These are phyloP conservation scores for Globisporangium heterothallicum DNA, from an alignment of 352 stramenopile genomes.

Conservation along the genomic window DNA sequence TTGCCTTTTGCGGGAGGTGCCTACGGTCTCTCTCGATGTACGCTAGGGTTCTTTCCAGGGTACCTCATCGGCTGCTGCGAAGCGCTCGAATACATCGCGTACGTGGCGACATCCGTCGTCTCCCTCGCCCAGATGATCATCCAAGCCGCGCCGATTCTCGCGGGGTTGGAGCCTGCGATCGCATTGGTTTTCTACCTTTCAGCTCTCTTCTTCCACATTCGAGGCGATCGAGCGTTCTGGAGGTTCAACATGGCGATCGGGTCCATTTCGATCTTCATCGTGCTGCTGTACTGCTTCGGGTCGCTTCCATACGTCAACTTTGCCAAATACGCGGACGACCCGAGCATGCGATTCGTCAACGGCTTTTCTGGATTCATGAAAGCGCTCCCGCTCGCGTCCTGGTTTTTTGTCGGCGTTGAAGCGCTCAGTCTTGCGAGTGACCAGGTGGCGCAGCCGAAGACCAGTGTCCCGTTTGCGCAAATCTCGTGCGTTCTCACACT, in stretches of 20 bases:
- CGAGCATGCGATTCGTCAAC: neutral
- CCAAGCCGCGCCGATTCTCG: neutral
- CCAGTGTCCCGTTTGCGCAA: conserved; percentile 34
- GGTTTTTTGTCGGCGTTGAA: conserved; percentile 31
- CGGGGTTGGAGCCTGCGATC: conserved; percentile 1
- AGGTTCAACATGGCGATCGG: conserved; percentile 9
- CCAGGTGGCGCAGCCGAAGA: conserved; percentile 31
- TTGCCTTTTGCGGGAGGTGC: conserved; percentile 29
- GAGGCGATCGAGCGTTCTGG: conserved; percentile 21
- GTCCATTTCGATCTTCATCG: conserved; percentile 6
- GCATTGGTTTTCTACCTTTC: conserved; percentile 16
- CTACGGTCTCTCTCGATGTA: conserved; percentile 30
- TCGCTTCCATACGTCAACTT: conserved; percentile 14
- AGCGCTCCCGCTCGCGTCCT: conserved; percentile 15
- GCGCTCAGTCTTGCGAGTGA: conserved; percentile 23
- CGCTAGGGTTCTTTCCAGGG: conserved; percentile 27
- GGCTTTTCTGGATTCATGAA: conserved; percentile 12
- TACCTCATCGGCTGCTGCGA: conserved; percentile 34
- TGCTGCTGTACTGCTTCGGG: conserved; percentile 16
- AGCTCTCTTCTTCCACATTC: conserved; percentile 14
- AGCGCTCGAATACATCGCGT: conserved; percentile 37
- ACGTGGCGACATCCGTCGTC: conserved; percentile 25
- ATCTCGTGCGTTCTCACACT: conserved; percentile 34
- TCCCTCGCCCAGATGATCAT: conserved; percentile 18
- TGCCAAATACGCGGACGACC: neutral